These are phyloP conservation scores for Isatis lusitanica DNA, from an alignment of 441 rosid genomes.

Conservation along the genomic window DNA sequence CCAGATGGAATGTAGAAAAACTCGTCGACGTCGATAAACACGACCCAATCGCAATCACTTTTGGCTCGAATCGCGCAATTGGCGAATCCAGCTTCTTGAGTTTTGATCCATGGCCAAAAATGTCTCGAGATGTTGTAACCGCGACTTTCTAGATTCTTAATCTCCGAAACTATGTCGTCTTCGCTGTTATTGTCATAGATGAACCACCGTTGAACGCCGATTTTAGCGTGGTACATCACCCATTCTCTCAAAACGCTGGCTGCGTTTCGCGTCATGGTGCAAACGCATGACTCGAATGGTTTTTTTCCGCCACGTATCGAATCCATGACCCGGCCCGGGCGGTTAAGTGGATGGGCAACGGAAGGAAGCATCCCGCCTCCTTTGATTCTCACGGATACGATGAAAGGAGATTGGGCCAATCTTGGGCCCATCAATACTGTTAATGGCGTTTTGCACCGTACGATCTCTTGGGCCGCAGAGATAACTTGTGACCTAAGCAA, in stretches of 20 bases:
- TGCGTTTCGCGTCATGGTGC: conserved; percentile 79
- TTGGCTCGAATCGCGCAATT: conserved; percentile 70
- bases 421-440: conserved; percentile 45
- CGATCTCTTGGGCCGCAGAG: conserved; percentile 76
- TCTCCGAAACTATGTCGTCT: conserved; percentile 44
- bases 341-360: conserved; percentile 15
- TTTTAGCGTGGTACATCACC: conserved; percentile 67
- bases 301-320: conserved; percentile 21
- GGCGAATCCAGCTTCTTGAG: conserved; percentile 83
- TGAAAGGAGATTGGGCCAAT: conserved; percentile 21
- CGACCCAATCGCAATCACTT: conserved; percentile 67
- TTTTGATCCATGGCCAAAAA: conserved; percentile 91
- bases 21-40: conserved; percentile 78
- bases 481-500: conserved; percentile 50
- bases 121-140: conserved; percentile 56
- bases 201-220: conserved; percentile 74
- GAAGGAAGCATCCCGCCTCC: conserved; percentile 57
- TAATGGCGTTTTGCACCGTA: conserved; percentile 71
- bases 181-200: conserved; percentile 80
- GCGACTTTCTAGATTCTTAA: conserved; percentile 32
- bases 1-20: conserved; percentile 57
- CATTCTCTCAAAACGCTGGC: conserved; percentile 70
- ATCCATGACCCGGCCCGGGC: conserved; percentile 2
- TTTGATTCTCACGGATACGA: conserved; percentile 62
- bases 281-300: conserved; percentile 52